Conservation (phyloP, 2,329 filamentous ascomycete genomes). For the Exserohilum turcica region DNA sequence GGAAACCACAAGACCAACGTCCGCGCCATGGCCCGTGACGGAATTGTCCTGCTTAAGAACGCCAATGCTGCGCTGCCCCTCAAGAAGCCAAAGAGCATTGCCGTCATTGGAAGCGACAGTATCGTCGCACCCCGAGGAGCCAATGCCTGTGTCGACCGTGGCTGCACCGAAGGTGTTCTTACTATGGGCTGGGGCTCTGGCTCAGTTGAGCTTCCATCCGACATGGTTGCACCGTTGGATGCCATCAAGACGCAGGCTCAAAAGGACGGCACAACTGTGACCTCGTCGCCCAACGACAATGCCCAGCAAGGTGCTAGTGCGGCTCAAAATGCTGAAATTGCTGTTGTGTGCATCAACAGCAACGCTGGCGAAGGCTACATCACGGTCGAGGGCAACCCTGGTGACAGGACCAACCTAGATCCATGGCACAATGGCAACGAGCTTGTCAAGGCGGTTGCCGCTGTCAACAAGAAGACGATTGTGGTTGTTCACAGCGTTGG, state of each 20-base stretch:
- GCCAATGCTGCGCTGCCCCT: conserved; percentile 71
- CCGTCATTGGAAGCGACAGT: conserved; percentile 76
- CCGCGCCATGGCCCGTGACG: conserved; percentile 52
- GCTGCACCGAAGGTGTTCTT: conserved; percentile 64
- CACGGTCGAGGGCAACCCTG: conserved; percentile 52
- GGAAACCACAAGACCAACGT: conserved; percentile 49
- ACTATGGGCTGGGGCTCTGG: conserved; percentile 73
- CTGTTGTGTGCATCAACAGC: conserved; percentile 56
- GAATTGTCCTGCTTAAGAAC: conserved; percentile 66
- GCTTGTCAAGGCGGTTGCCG: conserved; percentile 47
- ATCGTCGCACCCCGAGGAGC: conserved; percentile 74
- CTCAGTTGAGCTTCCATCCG: conserved; percentile 51
- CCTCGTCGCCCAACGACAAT: conserved; percentile 48
- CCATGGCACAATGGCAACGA: conserved; percentile 54
- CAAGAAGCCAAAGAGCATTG: conserved; percentile 66
- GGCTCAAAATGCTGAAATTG: conserved; percentile 45
- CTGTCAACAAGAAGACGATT: conserved; percentile 46
- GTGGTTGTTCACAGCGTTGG: conserved; percentile 49
- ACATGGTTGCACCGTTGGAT: conserved; percentile 52
- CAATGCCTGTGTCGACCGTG: conserved; percentile 77
- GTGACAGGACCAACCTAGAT: conserved; percentile 56
- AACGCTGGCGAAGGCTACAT: conserved; percentile 58
- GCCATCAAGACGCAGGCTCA: conserved; percentile 49
- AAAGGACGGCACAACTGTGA: conserved; percentile 47
- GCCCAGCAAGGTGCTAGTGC: conserved; percentile 45